Percentiles rank a stretch among this genome's conserved stretches.
Evolutionary conservation across 148 eudicot species (phyloP).

Genomic region (Hydrangea macrophylla): DNA sequence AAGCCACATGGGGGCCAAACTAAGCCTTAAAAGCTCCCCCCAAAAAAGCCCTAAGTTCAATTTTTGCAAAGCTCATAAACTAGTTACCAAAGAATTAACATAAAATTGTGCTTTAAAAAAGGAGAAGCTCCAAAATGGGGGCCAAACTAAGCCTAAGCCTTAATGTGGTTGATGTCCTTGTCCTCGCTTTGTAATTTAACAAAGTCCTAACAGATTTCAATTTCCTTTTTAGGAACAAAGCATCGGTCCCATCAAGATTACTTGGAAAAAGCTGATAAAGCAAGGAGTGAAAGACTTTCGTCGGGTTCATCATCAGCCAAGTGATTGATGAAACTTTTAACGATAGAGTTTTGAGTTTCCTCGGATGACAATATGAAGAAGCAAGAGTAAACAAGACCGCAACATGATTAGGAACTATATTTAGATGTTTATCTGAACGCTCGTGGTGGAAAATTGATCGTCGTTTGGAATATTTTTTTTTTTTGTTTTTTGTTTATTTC

Average conservation of each 20-base stretch:
- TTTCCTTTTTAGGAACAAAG: slow-evolving; percentile 47
- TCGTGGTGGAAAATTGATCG: too few relatives aligned
- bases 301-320: slow-evolving; percentile 31
- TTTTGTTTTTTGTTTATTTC: not conserved
- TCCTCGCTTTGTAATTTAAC: not conserved
- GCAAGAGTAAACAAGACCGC: not conserved
- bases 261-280: slow-evolving; percentile 71
- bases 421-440: too few relatives aligned
- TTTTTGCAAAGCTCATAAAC: too few relatives aligned
- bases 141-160: too few relatives aligned
- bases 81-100: too few relatives aligned
- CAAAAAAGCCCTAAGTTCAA: too few relatives aligned
- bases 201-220: slow-evolving; percentile 6
- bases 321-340: slow-evolving; percentile 5
- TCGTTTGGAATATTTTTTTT: not conserved
- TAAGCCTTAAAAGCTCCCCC: too few relatives aligned
- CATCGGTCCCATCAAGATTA: slow-evolving; percentile 80
- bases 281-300: slow-evolving; percentile 61
- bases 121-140: too few relatives aligned
- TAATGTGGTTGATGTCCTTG: not conserved
- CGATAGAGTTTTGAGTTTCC: not conserved
- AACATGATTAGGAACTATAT: too few relatives aligned
- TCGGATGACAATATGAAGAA: not conserved
- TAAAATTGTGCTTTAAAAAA: too few relatives aligned
- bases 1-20: too few relatives aligned